Base-by-base conservation (phyloP, 164 flowering plant species). In the grape (Vitis vinifera) region DNA sequence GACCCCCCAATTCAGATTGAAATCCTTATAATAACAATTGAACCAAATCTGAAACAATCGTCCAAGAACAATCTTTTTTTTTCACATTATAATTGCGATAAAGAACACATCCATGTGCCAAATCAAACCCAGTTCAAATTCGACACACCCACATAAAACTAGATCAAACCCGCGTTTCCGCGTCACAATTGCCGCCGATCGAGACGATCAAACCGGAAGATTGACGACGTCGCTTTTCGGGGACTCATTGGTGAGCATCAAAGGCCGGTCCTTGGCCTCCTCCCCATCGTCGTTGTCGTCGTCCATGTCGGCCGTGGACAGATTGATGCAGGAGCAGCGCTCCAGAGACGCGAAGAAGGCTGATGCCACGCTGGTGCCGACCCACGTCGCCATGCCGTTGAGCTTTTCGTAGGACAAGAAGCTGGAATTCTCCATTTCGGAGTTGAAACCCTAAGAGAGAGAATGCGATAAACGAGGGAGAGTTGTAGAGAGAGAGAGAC, bases 331-430 rank as follows among this genome's bases (percentile, higher is more conserved):
- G 10, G 93, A 89, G 68, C 86, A 89, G 6, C 85, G 75, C 67
- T 87, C 89, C 52, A 87, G 75, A 14, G 91, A 87, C 1, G 89
- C 83, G 76, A 84, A 89, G 77, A 89, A 89, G 29, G 91, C 93
- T 51, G 88, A 66, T 7, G 87, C 88, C 19, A 89, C 89, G 79
- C 84, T 85, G 6, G 80, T 75, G 1, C 87, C 90, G 4, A 89
- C 73, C 87, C 89, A 83, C 67, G 62, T 67, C 51, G 89, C 91
- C 72, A 79, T 68, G 50, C 75, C 55, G 44, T 76, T 78, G 55
- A 82, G 66, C 83, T 75, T 84, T 13, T 76, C 81, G 65, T 67
- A 66, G 2, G 81, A 73, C 4, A 68, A 23, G 66, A 67, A 49
- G 70, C 69, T 71, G 50, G 62, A 51, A 56, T 76, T 75, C 72